Evolutionary conservation across 352 stramenopile genomes (phyloP).

Genomic region (Globisporangium nagaii): DNA sequence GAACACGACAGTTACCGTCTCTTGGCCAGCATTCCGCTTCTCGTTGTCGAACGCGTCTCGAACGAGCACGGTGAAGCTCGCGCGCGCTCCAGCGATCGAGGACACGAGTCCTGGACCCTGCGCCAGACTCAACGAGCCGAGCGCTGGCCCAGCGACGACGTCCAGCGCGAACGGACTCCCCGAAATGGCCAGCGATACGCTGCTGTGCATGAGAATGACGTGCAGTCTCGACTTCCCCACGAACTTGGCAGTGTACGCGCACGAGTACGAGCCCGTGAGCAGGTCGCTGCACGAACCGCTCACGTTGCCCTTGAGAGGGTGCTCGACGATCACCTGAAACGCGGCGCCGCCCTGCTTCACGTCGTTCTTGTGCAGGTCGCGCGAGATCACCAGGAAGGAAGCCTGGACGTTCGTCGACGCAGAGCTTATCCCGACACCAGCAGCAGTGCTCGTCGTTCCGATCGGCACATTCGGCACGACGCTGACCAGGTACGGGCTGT

Average conservation of each 20-base stretch:
- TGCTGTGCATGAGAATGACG: conserved; percentile 19
- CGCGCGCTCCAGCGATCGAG: conserved; percentile 38
- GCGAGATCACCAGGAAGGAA: conserved; percentile 49
- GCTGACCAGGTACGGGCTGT: conserved; percentile 55
- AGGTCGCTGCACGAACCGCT: conserved; percentile 42
- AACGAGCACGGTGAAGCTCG: conserved; percentile 47
- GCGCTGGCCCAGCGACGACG: conserved; percentile 40
- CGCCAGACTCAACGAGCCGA: conserved; percentile 38
- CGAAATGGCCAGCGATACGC: conserved; percentile 17
- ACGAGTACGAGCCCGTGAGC: conserved; percentile 53
- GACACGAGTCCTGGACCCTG: conserved; percentile 40
- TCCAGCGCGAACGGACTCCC: conserved; percentile 48
- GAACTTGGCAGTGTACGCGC: conserved; percentile 48
- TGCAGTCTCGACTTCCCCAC: conserved; percentile 31
- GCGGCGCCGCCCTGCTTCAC: conserved; percentile 33
- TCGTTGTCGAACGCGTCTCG: conserved; percentile 53
- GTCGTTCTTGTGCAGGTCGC: conserved; percentile 51
- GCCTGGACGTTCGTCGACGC: conserved; percentile 54
- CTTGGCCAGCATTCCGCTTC: conserved; percentile 51
- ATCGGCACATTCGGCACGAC: conserved; percentile 40
- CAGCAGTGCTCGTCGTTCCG: conserved; percentile 34
- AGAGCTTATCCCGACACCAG: conserved; percentile 24
- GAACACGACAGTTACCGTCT: conserved; percentile 34
- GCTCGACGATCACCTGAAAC: conserved; percentile 32
- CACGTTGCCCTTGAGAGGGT: conserved; percentile 28